Evolutionary conservation across 2,329 filamentous ascomycete genomes (phyloP).

Genomic region (Lasiodiplodia gonubiensis): DNA sequence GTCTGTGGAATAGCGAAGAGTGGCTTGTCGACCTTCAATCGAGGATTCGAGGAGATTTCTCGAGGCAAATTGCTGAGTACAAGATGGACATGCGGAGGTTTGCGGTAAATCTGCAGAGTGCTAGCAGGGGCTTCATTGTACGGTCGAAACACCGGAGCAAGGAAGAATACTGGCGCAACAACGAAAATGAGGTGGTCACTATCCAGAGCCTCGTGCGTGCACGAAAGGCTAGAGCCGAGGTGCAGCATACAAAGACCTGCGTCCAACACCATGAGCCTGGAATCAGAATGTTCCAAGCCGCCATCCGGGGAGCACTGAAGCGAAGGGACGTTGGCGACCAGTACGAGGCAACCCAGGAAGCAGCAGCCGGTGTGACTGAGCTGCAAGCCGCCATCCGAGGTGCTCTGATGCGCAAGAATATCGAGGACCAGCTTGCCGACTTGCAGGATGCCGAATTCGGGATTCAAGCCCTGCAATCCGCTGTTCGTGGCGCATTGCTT

Average conservation of each 20-base stretch:
- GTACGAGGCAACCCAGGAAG: conserved; percentile 57
- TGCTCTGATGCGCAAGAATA: conserved; percentile 65
- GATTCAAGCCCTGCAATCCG: conserved; percentile 57
- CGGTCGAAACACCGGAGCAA: conserved; percentile 67
- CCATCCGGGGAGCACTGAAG: conserved; percentile 57
- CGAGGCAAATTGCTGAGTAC: conserved; percentile 82
- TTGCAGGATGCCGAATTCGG: conserved; percentile 68
- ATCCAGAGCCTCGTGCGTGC: conserved; percentile 83
- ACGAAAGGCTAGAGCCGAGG: conserved; percentile 57
- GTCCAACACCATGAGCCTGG: conserved; percentile 54
- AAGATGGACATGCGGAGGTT: conserved; percentile 82
- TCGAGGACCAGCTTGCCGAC: conserved; percentile 52
- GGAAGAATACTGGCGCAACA: conserved; percentile 71
- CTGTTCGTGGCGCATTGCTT: conserved; percentile 69
- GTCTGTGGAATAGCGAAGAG: conserved; percentile 84
- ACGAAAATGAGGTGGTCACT: conserved; percentile 74
- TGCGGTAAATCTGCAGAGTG: conserved; percentile 79
- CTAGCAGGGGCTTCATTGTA: conserved; percentile 75
- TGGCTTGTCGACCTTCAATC: conserved; percentile 82
- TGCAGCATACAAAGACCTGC: conserved; percentile 54
- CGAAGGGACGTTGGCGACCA: conserved; percentile 54
- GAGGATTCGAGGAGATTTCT: conserved; percentile 84
- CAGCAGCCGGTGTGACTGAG: conserved; percentile 62
- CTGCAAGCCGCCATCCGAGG: conserved; percentile 67
- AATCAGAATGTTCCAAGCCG: conserved; percentile 61